A percentile compares a stretch with the other conserved stretches of the same genome.
Conservation (phyloP, 176 grass and related monocot genomes). For the Bolboschoenus planiculmis region DNA sequence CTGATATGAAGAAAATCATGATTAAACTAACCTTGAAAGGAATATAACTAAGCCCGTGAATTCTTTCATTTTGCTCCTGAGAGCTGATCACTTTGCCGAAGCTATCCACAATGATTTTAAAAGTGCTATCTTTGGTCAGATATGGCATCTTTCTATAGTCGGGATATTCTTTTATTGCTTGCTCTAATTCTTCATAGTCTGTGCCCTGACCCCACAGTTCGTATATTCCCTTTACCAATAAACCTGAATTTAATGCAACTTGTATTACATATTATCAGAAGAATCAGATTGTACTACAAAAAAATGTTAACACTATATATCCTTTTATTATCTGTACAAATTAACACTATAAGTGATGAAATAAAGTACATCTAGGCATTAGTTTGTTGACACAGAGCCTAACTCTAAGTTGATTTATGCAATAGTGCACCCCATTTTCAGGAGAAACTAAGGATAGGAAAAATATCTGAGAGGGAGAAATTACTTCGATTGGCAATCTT, state of each 20-base stretch:
- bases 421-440: neutral
- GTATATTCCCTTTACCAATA: conserved; percentile 86
- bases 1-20: neutral
- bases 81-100: conserved; percentile 90
- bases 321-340: neutral
- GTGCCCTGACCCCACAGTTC: conserved; percentile 86
- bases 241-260: conserved; percentile 28
- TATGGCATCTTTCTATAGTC: conserved; percentile 80
- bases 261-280: neutral
- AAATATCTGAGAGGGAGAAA: neutral
- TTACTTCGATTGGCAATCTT: conserved; percentile 93
- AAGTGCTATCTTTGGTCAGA: conserved; percentile 58
- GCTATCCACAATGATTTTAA: conserved; percentile 68
- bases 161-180: conserved; percentile 51
- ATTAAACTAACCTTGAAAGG: conserved; percentile 51
- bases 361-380: neutral
- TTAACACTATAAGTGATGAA: neutral
- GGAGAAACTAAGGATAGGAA: neutral
- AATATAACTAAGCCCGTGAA: conserved; percentile 69
- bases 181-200: conserved; percentile 75
- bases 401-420: neutral
- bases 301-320: neutral
- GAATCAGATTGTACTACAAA: neutral
- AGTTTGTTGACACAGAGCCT: neutral
- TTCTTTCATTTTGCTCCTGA: conserved; percentile 77